Evolutionary conservation across 179 eudicot genomes (phyloP).

Genomic region (Beta macrorhiza): DNA sequence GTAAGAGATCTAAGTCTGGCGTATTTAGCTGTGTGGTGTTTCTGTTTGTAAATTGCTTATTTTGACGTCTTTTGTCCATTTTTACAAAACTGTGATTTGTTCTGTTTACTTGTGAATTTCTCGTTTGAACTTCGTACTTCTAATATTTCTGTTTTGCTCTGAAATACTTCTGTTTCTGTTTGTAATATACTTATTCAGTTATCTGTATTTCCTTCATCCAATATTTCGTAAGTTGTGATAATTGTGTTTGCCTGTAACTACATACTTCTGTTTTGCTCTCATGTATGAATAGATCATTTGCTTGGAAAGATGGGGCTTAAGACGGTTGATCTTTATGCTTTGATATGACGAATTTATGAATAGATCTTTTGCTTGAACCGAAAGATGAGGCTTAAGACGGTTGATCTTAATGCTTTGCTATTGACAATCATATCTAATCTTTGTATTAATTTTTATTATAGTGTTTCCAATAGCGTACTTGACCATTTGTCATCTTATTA

Average conservation of each 20-base stretch:
- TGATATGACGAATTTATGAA: no score
- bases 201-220: no score
- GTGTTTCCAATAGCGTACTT: neutral
- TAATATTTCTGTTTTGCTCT: neutral
- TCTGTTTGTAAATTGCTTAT: neutral
- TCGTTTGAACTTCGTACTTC: neutral
- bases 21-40: neutral
- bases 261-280: neutral
- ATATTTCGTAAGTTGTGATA: neutral
- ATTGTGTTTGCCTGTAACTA: neutral
- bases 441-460: no score
- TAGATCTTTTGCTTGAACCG: no score
- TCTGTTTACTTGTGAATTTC: neutral
- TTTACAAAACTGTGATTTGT: neutral
- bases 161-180: neutral
- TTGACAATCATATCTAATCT: no score
- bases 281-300: constrained; percentile 3
- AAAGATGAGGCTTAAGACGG: no score
- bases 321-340: neutral
- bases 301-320: neutral
- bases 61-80: neutral
- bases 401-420: no score
- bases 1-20: constrained; percentile 39
- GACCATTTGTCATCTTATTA: neutral
- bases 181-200: neutral